phyloP scores from a whole-genome alignment of 2,329 filamentous ascomycete genomes.

The Pyrenophora seminiperda region DNA sequence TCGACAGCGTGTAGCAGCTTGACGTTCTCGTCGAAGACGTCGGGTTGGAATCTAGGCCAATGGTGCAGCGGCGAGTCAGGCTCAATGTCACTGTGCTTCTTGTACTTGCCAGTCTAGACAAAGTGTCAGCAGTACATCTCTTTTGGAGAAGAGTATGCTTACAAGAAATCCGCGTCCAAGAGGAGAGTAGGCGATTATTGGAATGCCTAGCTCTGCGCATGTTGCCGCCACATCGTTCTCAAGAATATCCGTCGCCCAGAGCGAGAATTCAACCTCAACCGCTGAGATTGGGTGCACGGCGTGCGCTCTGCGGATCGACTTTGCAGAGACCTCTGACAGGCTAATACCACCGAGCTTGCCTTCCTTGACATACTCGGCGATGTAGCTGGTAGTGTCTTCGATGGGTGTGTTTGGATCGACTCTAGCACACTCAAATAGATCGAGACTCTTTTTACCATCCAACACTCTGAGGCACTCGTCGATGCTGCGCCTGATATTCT shows the following conservation, averaged over 20 bases:
- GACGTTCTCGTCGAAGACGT: conserved; percentile 68
- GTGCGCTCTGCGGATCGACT: conserved; percentile 55
- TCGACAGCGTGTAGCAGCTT: conserved; percentile 65
- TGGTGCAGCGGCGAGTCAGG: conserved; percentile 57
- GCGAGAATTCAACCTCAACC: conserved; percentile 65
- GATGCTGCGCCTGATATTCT: conserved; percentile 52
- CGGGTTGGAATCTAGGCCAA: conserved; percentile 66
- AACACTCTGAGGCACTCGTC: conserved; percentile 54
- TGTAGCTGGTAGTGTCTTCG: conserved; percentile 52
- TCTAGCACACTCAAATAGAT: conserved; percentile 56
- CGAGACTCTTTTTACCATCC: conserved; percentile 55
- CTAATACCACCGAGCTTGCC: conserved; percentile 55
- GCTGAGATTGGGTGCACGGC: conserved; percentile 61
- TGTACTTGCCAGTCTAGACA: conserved; percentile 50
- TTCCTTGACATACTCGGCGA: conserved; percentile 48
- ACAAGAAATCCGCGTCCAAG: conserved; percentile 65
- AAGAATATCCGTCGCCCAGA: conserved; percentile 63
- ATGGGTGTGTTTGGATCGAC: conserved; percentile 53
- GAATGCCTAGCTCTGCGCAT: conserved; percentile 68
- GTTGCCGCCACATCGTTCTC: conserved; percentile 62
- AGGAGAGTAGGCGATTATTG: conserved; percentile 72
- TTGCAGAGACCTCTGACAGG: conserved; percentile 53
- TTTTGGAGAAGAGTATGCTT: conserved; percentile 18
- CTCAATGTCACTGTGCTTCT: conserved; percentile 61
- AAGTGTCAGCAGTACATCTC: conserved; percentile 23